A percentile compares a stretch with the other conserved stretches of the same genome.
Conservation (phyloP, 768 basidiomycete species). For the Xerocomellus dryophilus region DNA sequence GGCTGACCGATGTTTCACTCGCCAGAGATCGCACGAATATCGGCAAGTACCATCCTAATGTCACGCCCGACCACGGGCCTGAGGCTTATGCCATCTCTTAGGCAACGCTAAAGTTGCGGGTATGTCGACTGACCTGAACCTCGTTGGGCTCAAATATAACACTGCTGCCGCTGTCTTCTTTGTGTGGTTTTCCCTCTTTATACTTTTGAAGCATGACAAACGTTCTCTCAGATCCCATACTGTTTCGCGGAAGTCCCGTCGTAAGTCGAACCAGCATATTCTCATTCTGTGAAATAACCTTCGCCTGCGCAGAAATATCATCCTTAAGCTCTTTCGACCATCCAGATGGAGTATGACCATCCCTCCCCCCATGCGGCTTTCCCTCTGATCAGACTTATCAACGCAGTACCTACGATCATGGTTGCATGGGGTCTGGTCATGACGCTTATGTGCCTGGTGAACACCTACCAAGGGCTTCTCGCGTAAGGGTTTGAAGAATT, state of each 20-base stretch:
- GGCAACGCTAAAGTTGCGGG: conserved; percentile 46
- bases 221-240: conserved; percentile 32
- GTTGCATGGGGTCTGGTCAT: conserved; percentile 39
- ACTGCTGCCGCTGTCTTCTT: conserved; percentile 40
- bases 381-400: conserved; percentile 8
- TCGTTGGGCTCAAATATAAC: conserved; percentile 36
- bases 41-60: conserved; percentile 27
- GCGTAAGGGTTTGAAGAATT: conserved; percentile 24
- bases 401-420: conserved; percentile 40
- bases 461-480: conserved; percentile 30
- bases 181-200: conserved; percentile 12
- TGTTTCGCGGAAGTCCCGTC: conserved; percentile 38
- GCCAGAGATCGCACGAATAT: conserved; percentile 44
- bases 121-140: conserved; percentile 38
- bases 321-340: conserved; percentile 35
- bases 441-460: conserved; percentile 39
- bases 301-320: conserved; percentile 34
- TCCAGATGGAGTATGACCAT: conserved; percentile 35
- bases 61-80: not conserved
- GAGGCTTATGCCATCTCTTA: conserved; percentile 8
- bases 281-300: conserved; percentile 1
- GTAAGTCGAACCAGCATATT: conserved; percentile 21
- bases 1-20: not conserved
- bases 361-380: not conserved
- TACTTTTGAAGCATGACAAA: not conserved